Evolutionary conservation across 164 flowering plant genomes (phyloP), one percentile per base, ranked within the genome.

Genomic region (Aristolochia fimbriata): DNA sequence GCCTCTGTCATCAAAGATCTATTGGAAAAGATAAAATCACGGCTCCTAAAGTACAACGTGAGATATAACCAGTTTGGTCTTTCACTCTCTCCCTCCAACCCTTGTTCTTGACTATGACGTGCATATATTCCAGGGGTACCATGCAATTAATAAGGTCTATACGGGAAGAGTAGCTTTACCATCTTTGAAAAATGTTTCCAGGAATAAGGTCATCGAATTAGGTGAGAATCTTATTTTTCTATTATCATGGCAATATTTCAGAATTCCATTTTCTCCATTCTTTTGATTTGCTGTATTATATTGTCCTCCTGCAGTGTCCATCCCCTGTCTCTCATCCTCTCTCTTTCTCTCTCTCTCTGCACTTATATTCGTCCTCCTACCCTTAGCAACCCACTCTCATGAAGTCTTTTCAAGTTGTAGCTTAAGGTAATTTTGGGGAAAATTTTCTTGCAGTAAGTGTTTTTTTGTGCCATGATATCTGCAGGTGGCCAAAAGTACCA

Each of bases 401-500:
- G 2, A 17, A 19, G 11, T 19, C 15, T 22, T 45, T 22, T 47
- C 25, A 15, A 24, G n/a, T n/a, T n/a, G n/a, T n/a, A n/a, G n/a
- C n/a, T n/a, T n/a, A n/a, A n/a, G n/a, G n/a, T n/a, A n/a, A n/a
- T n/a, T n/a, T n/a, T n/a, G n/a, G n/a, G n/a, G n/a, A n/a, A 24
- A 24, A 47, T 25, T 13, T 9, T 25, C 27, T 53, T 31, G 15
- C 14, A 30, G 17, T 37, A 20, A 20, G 3, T 31, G 45, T 55
- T 22, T n/a, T 25, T 17, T 5, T 54, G 46, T 53, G 30, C 14
- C 62, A 19, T 74, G 67, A 47, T 60, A 13, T 52, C 49, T 58
- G 6, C 70, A 93, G 99, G 97, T 72, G 79, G 83, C 58, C 71
- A 61, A 54, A 86, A 85, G 73, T 94, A 94, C 70, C 91, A 82